phyloP scores from a whole-genome alignment of 331 rosid species.

The Rosa hybrid region DNA sequence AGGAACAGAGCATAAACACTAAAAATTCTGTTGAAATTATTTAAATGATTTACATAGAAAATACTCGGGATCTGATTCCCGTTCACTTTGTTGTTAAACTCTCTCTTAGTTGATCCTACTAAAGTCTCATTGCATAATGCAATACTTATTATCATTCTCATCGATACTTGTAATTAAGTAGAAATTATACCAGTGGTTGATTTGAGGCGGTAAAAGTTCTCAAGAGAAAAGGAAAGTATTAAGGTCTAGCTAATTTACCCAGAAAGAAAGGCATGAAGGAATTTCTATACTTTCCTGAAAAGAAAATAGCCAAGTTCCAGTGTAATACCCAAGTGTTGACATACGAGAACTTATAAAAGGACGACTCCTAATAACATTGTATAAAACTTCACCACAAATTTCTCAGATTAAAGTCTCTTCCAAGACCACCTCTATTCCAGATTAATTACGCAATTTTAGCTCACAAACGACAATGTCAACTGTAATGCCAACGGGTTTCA shows the following conservation, averaged over 20 bases:
- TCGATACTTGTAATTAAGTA: no score
- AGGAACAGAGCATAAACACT: constrained; percentile 47
- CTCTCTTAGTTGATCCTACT: background rate
- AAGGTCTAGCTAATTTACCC: background rate
- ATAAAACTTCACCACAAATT: background rate
- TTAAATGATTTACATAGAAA: constrained; percentile 42
- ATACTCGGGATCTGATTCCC: constrained; percentile 41
- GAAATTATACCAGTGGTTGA: background rate
- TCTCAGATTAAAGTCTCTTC: background rate
- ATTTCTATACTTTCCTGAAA: background rate
- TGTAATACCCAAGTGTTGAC: no score
- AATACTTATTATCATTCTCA: background rate
- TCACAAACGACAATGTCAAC: background rate
- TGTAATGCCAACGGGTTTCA: background rate
- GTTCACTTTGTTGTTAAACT: constrained; percentile 28
- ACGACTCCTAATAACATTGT: background rate
- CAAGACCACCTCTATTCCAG: background rate
- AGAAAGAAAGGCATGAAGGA: background rate
- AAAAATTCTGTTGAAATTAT: constrained; percentile 41
- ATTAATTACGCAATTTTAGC: no score
- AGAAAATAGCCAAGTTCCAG: background rate
- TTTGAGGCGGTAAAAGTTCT: background rate
- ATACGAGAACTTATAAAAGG: background rate
- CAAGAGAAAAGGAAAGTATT: background rate
- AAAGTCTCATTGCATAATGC: background rate